phyloP scores from a whole-genome alignment of 2,329 filamentous ascomycete species.

The Fusarium virguliforme region DNA sequence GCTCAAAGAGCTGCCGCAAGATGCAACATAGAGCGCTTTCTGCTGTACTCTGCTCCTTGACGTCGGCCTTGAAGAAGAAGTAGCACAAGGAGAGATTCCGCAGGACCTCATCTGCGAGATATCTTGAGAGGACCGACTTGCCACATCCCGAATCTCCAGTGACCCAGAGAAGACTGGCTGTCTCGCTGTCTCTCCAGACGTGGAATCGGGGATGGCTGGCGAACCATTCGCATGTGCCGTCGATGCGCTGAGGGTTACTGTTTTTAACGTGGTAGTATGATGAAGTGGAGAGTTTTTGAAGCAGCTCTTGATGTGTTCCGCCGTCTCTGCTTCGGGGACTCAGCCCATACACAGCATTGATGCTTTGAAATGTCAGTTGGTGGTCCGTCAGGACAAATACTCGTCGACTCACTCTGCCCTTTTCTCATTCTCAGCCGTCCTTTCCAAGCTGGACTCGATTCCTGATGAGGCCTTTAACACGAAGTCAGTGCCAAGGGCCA shows the following conservation, averaged over 20 bases:
- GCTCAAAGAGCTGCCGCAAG: not conserved
- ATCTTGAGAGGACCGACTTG: slow-evolving; percentile 4
- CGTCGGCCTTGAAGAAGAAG: not conserved
- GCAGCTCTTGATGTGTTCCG: not conserved
- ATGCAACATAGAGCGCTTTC: not conserved
- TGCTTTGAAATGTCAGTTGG: not conserved
- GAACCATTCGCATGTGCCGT: slow-evolving; percentile 8
- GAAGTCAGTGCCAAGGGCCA: not conserved
- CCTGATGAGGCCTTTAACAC: not conserved
- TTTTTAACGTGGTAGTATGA: slow-evolving; percentile 1
- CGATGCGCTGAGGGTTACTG: not conserved
- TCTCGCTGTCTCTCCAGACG: not conserved
- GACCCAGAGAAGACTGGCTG: not conserved
- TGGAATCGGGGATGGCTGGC: not conserved
- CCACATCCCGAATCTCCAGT: not conserved
- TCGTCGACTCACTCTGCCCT: not conserved
- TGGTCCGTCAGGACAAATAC: not conserved
- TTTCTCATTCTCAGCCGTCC: not conserved
- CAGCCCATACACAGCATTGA: not conserved
- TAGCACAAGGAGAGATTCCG: not conserved
- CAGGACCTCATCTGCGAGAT: not conserved
- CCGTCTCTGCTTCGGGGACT: not conserved
- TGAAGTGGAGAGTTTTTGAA: not conserved
- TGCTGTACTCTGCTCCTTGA: not conserved
- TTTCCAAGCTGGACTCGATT: not conserved